Base-by-base conservation (phyloP, 192 early-diverging fungal genomes). In the Dissophora globulifera region DNA sequence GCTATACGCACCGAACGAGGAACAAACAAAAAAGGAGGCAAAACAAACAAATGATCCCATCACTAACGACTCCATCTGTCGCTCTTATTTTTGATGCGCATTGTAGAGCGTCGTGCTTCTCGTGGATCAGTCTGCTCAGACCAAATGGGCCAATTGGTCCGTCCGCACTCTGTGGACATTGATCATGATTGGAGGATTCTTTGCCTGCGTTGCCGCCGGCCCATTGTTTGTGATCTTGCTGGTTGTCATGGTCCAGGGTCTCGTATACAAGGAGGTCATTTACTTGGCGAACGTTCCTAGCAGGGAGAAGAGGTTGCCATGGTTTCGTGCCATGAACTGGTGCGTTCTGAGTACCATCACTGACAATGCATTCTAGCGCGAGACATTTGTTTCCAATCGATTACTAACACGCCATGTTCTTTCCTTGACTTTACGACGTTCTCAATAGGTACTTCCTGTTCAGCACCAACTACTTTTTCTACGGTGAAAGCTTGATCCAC, bases 221-320 rank as follows among this genome's bases (percentile, higher is more conserved):
- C 95, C 93, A 58, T 62, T 90, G 20, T 88, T 86, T 70, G 92
- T 95, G 19, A 93, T 97, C 53, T 60, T 95, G 42, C 84, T 94
- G 76, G 95, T 98, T 1, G 84, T 92, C 47, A 79, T 88, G 47
- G 85, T 98, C 47, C 94, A 96, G 62, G 84, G 89, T 32, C 65
- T 93, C 27, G 94, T 98, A 29, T 98, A 93, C 81, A 86, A 85
- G 55, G 96, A 98, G 78, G 94, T 98, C 17, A 96, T 98, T 70
- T 86, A 88, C 22, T 85, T 98, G 50, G 92, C 93, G 26, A 80
- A 88, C 65, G 85, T 91, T 42, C 92, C 93, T 17, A 92, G 91
- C 58, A 92, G 90, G 57, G 90, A 93, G 58, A 89, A 89, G 56
- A 92, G 90, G 58, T 76, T 98, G 58, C 93, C 94, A 6, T 98